phyloP scores from a whole-genome alignment of 176 grass and related monocot species.

The Elymus sibiricus region DNA sequence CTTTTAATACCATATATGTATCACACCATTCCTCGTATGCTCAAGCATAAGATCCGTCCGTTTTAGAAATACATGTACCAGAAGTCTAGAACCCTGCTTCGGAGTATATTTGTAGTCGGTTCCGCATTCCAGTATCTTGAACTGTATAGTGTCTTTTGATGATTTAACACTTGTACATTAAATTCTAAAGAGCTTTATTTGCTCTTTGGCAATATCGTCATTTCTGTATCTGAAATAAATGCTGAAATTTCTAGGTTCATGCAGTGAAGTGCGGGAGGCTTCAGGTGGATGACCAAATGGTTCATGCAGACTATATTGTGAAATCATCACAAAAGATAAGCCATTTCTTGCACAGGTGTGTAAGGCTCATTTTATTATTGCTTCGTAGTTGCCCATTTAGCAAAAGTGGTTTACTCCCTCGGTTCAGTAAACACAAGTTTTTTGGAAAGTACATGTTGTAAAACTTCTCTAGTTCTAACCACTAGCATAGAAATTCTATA shows the following conservation, averaged over 20 bases:
- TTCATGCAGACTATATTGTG: slow-evolving; percentile 57
- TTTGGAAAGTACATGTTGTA: neutral
- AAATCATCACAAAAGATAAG: slow-evolving; percentile 86
- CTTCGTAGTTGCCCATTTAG: neutral
- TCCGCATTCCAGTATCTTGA: neutral
- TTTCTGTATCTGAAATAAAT: slow-evolving; percentile 22
- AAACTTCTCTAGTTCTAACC: neutral
- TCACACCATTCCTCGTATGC: neutral
- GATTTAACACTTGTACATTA: neutral
- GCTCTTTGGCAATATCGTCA: neutral
- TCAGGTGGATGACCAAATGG: slow-evolving; percentile 78
- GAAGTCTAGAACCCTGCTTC: neutral
- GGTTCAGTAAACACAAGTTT: neutral
- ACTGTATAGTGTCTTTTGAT: neutral
- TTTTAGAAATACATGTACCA: neutral
- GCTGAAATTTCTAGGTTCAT: slow-evolving; percentile 45
- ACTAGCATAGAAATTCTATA: neutral
- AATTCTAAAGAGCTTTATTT: neutral
- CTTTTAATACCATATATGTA: neutral
- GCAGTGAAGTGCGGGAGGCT: slow-evolving; percentile 85
- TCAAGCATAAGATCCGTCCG: neutral
- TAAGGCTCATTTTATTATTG: neutral
- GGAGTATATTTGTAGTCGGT: neutral
- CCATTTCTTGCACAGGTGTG: slow-evolving; percentile 91
- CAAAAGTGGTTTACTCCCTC: neutral